Conservation (phyloP, 352 stramenopile species). For the Phytophthora sp. region DNA sequence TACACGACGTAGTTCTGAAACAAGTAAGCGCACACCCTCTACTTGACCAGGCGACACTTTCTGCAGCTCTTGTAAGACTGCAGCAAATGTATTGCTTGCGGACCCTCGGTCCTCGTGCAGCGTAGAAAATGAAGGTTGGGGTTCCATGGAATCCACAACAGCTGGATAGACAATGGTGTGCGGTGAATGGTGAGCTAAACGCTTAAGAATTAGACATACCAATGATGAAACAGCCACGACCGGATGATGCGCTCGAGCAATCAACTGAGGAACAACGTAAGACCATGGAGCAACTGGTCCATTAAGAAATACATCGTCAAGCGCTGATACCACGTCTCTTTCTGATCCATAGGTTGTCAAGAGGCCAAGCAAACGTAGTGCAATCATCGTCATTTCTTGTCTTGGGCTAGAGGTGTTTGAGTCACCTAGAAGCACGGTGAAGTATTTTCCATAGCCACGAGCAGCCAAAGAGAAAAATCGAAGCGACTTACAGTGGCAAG, state of each 20-base stretch:
- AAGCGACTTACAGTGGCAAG: constrained; percentile 41
- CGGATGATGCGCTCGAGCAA: constrained; percentile 70
- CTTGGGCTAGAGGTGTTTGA: constrained; percentile 2
- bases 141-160: constrained; percentile 63
- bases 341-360: constrained; percentile 70
- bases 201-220: constrained; percentile 64
- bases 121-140: constrained; percentile 3
- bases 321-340: constrained; percentile 36
- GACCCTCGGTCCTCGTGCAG: constrained; percentile 1
- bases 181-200: constrained; percentile 65
- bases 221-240: constrained; percentile 50
- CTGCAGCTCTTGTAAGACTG: constrained; percentile 52
- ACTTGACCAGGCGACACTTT: constrained; percentile 48
- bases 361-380: constrained; percentile 68
- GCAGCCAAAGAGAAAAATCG: constrained; percentile 46
- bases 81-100: constrained; percentile 33
- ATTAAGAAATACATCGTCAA: constrained; percentile 50
- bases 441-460: constrained; percentile 51
- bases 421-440: constrained; percentile 18
- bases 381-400: constrained; percentile 53
- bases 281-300: constrained; percentile 70
- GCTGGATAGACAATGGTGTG: constrained; percentile 80
- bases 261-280: constrained; percentile 73
- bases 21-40: constrained; percentile 59
- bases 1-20: constrained; percentile 79